A percentile compares a stretch with the other conserved stretches of the same genome.
These are phyloP conservation scores for sweet orange (Citrus sinensis) DNA, from an alignment of 345 rosid genomes.

Conservation along the genomic window DNA sequence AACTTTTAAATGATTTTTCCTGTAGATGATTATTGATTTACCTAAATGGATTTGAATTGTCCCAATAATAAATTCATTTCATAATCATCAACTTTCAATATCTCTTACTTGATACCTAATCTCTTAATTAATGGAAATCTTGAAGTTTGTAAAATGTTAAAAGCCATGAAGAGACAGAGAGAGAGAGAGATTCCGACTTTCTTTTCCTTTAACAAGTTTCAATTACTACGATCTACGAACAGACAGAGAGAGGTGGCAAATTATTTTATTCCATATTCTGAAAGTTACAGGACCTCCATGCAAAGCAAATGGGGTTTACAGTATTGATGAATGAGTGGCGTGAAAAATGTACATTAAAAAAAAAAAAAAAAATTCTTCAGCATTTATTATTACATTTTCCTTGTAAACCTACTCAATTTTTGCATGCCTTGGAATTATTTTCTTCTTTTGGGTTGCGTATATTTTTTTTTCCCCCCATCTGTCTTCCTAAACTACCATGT, in stretches of 20 bases:
- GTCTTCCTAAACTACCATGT: conserved; percentile 30
- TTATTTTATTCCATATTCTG: not conserved
- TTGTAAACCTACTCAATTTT: not conserved
- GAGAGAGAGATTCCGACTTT: not conserved
- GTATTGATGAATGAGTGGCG: conserved; percentile 29
- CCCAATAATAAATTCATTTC: not conserved
- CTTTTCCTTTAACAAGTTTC: conserved; percentile 7
- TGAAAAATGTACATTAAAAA: not conserved
- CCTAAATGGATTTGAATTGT: not conserved
- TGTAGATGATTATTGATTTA: not conserved
- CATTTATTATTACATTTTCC: conserved; percentile 4
- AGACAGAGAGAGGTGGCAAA: conserved; percentile 11
- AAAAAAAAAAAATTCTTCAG: not conserved
- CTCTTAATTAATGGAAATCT: conserved; percentile 7
- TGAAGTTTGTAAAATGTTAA: not conserved
- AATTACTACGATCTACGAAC: conserved; percentile 27
- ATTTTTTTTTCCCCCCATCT: not conserved
- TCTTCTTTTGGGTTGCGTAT: not conserved
- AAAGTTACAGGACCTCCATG: conserved; percentile 19
- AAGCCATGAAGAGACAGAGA: not conserved
- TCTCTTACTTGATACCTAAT: not conserved
- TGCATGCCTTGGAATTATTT: not conserved
- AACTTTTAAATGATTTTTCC: not conserved
- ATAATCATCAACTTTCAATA: not conserved
- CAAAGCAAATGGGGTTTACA: not conserved